phyloP scores from a whole-genome alignment of 164 flowering plant species.

The Piper longum region DNA sequence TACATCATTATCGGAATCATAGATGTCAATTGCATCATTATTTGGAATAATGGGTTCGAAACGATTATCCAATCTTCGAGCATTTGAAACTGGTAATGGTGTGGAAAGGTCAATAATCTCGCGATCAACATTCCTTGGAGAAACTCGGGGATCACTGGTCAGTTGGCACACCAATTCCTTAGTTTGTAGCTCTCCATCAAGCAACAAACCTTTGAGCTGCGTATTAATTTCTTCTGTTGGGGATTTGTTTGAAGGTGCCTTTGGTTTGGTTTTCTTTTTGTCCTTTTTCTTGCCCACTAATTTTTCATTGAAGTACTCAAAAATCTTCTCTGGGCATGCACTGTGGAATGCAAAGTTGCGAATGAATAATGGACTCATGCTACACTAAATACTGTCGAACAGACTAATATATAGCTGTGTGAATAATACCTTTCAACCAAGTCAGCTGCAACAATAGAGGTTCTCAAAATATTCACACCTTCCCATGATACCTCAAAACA shows the following conservation, averaged over 20 bases:
- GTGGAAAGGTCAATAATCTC: slow-evolving; percentile 65
- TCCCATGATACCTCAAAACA: slow-evolving; percentile 85
- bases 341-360: slow-evolving; percentile 14
- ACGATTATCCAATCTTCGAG: slow-evolving; percentile 14
- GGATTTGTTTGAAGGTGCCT: slow-evolving; percentile 22
- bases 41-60: slow-evolving; percentile 9
- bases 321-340: slow-evolving; percentile 86
- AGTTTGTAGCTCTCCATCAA: slow-evolving; percentile 33
- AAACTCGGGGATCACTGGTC: not conserved
- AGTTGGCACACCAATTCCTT: slow-evolving; percentile 3
- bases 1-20: slow-evolving; percentile 52
- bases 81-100: slow-evolving; percentile 36
- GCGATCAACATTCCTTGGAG: not conserved
- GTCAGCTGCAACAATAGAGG: slow-evolving; percentile 68
- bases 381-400: not conserved
- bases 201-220: slow-evolving; percentile 40
- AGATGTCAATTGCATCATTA: slow-evolving; percentile 39
- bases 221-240: slow-evolving; percentile 28
- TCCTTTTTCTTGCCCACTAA: slow-evolving; percentile 38
- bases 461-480: slow-evolving; percentile 34
- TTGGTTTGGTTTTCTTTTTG: slow-evolving; percentile 26
- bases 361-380: too few species aligned
- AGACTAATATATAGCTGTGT: not conserved
- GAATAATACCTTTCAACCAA: slow-evolving; percentile 49
- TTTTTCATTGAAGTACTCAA: slow-evolving; percentile 40